Percentiles rank a stretch among this genome's conserved stretches.
These are phyloP conservation scores for Trypanosoma cruzi DNA, from an alignment of 208 protist species.

Conservation along the genomic window DNA sequence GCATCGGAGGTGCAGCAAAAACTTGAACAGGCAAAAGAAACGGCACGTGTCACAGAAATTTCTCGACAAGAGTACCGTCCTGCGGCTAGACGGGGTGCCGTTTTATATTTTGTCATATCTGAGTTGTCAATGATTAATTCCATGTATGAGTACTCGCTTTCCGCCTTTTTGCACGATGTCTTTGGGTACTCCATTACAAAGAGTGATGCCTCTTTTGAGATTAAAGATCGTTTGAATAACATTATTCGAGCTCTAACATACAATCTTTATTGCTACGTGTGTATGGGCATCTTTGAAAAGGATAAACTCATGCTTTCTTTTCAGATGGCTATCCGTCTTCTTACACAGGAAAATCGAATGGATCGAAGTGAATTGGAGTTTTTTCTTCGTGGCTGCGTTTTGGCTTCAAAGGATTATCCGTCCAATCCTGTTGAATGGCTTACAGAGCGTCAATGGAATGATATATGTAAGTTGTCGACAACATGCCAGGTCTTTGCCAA, in stretches of 20 bases:
- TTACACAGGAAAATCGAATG: slow-evolving; percentile 88
- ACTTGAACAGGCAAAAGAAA: slow-evolving; percentile 95
- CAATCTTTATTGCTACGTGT: slow-evolving; percentile 98
- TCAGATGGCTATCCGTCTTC: slow-evolving; percentile 97
- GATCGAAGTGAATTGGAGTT: slow-evolving; percentile 95
- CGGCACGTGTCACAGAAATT: slow-evolving; percentile 95
- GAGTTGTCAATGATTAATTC: slow-evolving; percentile 96
- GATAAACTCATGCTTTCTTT: slow-evolving; percentile 99
- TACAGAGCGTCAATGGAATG: slow-evolving; percentile 96
- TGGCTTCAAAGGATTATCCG: slow-evolving; percentile 92
- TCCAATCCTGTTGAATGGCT: slow-evolving; percentile 92
- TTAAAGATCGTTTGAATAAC: slow-evolving; percentile 95
- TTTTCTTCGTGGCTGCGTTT: slow-evolving; percentile 97
- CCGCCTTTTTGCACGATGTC: slow-evolving; percentile 96
- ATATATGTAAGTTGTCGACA: slow-evolving; percentile 88
- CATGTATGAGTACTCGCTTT: slow-evolving; percentile 99
- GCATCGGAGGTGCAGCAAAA: slow-evolving; percentile 96
- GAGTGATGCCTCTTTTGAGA: slow-evolving; percentile 92
- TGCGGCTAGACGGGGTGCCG: slow-evolving; percentile 96
- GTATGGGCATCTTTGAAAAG: slow-evolving; percentile 98
- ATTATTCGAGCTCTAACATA: slow-evolving; percentile 97
- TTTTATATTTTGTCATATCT: slow-evolving; percentile 98
- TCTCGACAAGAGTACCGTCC: slow-evolving; percentile 96
- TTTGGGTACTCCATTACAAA: slow-evolving; percentile 96
- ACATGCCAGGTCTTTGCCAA: slow-evolving; percentile 81